Conservation (phyloP, 371 early-diverging fungal species). For the Zychaea mexicana region DNA sequence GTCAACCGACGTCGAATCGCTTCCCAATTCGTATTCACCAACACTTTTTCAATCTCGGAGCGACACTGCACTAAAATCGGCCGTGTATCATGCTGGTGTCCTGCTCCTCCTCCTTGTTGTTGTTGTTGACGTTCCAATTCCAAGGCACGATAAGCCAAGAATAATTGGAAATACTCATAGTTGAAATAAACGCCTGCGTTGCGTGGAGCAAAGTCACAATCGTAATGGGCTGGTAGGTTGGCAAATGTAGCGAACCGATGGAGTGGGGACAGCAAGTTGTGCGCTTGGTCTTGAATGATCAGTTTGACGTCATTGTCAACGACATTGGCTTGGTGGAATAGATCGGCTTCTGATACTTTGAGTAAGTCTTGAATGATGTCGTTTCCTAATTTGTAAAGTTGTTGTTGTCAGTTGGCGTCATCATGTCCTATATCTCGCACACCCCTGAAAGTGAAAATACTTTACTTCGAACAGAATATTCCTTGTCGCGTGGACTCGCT, state of each 20-base stretch:
- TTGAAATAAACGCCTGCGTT: slow-evolving; percentile 56
- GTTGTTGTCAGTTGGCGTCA: not conserved
- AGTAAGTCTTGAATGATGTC: slow-evolving; percentile 47
- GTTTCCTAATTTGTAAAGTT: slow-evolving; percentile 21
- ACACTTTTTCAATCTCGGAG: slow-evolving; percentile 47
- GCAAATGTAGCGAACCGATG: slow-evolving; percentile 50
- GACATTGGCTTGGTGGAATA: slow-evolving; percentile 46
- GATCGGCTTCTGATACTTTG: slow-evolving; percentile 44
- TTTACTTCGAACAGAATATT: slow-evolving; percentile 46
- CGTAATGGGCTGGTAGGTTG: slow-evolving; percentile 49
- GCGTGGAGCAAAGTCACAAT: slow-evolving; percentile 53
- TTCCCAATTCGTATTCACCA: slow-evolving; percentile 55
- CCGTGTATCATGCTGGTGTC: slow-evolving; percentile 39
- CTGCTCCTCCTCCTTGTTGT: too few species aligned
- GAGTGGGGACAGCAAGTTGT: slow-evolving; percentile 27
- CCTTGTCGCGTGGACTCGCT: slow-evolving; percentile 46
- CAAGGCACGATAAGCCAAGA: slow-evolving; percentile 44
- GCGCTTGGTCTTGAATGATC: slow-evolving; percentile 44
- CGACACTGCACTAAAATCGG: slow-evolving; percentile 45
- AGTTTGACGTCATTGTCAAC: slow-evolving; percentile 43
- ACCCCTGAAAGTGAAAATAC: too few species aligned
- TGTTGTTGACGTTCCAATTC: slow-evolving; percentile 38
- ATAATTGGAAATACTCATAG: slow-evolving; percentile 51
- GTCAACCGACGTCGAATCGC: slow-evolving; percentile 54
- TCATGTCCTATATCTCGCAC: too few species aligned